Evolutionary conservation across 768 basidiomycete species (phyloP), one percentile per base, ranked within the genome.

Genomic region (Vararia minispora): DNA sequence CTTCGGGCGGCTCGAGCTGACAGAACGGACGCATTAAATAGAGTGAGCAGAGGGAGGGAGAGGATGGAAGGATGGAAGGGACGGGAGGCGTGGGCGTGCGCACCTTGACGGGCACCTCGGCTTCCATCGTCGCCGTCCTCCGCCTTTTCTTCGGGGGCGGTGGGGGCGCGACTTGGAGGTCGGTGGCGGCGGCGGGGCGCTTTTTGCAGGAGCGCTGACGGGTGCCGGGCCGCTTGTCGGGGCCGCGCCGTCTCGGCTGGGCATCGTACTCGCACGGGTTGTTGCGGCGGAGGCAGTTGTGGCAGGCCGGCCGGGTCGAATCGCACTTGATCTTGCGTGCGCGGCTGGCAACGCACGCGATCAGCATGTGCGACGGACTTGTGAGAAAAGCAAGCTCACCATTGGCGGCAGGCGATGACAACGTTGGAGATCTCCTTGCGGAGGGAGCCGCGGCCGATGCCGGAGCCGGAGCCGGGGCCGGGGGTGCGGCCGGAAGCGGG

Each of bases 161-260:
- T 6, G 39, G 25, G 18, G 46, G 34, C 5, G 50, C 38, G n/a
- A 48, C 49, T 29, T 40, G 42, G 18, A 40, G 34, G 5, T 40
- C 70, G 45, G 77, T 75, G 26, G 69, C 61, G 37, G 71, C 68
- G 25, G 66, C 59, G 25, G 73, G 69, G 42, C 81, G 68, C 66
- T 84, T 87, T 74, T 87, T 87, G 69, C 82, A 86, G 40, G 79
- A 79, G 49, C 85, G 71, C 56, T 84, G 80, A 45, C 84, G 72
- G 41, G 83, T 86, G 21, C 85, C 85, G 42, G 85, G 85, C 52
- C 74, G 74, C 62, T 85, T 87, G 69, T 88, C 85, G 45, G 85
- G 85, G 3, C 86, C 86, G 44, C 85, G 71, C 44, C 86, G 76
- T 60, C 82, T 85, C 50, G 84, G 84, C 39, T 71, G 79, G 21